Percentiles rank a stretch among this genome's conserved stretches.
phyloP scores from a whole-genome alignment of 2,329 filamentous ascomycete species.

The Fusarium chuoi region DNA sequence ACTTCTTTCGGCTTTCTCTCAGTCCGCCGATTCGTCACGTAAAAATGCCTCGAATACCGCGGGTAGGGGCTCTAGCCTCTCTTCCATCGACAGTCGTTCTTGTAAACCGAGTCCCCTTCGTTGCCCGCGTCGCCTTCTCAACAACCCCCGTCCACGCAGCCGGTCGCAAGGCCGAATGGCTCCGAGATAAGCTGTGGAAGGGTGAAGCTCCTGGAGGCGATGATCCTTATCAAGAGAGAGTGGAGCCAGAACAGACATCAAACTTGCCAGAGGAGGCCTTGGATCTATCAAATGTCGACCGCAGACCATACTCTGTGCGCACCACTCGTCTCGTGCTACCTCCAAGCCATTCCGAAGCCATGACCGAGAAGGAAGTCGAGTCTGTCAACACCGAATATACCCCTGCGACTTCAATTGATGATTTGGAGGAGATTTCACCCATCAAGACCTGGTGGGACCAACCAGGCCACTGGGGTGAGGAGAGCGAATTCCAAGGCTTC shows the following conservation, averaged over 20 bases:
- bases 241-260: constrained; percentile 42
- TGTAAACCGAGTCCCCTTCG: constrained; percentile 43
- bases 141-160: constrained; percentile 43
- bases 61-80: constrained; percentile 49
- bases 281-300: constrained; percentile 35
- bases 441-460: constrained; percentile 65
- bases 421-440: constrained; percentile 59
- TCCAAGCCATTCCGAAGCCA: constrained; percentile 48
- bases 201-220: constrained; percentile 52
- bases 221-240: constrained; percentile 52
- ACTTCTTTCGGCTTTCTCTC: constrained; percentile 22
- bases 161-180: constrained; percentile 50
- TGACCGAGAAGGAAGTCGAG: constrained; percentile 46
- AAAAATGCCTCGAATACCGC: constrained; percentile 57
- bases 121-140: constrained; percentile 47
- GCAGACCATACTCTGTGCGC: constrained; percentile 42
- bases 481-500: constrained; percentile 59
- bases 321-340: constrained; percentile 49
- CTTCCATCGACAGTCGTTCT: constrained; percentile 43
- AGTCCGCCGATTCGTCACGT: background rate
- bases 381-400: constrained; percentile 53
- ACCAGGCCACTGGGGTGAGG: constrained; percentile 61
- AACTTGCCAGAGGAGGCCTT: constrained; percentile 48
- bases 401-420: constrained; percentile 58
- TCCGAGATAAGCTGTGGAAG: constrained; percentile 55